A percentile compares a stretch with the other conserved stretches of the same genome.
Conservation (phyloP, 495 filamentous ascomycete genomes). For the Saxispiralis lemnorum region DNA sequence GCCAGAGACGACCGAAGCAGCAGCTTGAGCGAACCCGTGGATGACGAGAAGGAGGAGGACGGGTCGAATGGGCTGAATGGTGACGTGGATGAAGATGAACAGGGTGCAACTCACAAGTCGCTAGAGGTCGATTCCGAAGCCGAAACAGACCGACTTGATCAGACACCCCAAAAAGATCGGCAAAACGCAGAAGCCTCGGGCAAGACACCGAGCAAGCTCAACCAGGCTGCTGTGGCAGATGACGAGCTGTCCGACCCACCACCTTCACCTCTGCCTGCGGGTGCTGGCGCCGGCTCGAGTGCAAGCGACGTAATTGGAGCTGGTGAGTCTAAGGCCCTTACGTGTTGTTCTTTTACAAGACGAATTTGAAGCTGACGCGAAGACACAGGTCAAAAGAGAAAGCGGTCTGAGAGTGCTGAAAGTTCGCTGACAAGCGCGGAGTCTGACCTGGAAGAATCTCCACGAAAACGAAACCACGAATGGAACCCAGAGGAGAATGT, state of each 20-base stretch:
- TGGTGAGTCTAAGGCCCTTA: neutral
- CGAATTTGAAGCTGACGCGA: neutral
- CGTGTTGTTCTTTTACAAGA: neutral
- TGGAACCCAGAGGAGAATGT: conserved; percentile 8
- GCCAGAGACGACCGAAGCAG: conserved; percentile 30
- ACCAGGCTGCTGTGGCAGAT: conserved; percentile 8
- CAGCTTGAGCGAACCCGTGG: conserved; percentile 86
- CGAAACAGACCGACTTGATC: conserved; percentile 85
- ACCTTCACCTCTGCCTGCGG: conserved; percentile 11
- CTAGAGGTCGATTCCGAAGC: conserved; percentile 81
- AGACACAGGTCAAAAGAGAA: conserved; percentile 22
- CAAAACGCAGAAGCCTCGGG: conserved; percentile 13
- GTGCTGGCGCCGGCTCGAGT: conserved; percentile 13
- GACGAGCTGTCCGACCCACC: conserved; percentile 11
- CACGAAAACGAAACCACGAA: conserved; percentile 36
- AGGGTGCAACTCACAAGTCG: conserved; percentile 1
- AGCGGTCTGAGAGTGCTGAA: conserved; percentile 33
- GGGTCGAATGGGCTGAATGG: conserved; percentile 23
- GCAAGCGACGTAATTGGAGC: conserved; percentile 9
- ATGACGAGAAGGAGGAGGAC: conserved; percentile 43
- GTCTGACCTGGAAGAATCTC: conserved; percentile 33
- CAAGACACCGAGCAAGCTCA: conserved; percentile 24
- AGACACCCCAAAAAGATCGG: conserved; percentile 58
- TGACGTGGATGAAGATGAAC: conserved; percentile 19
- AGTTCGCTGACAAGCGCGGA: conserved; percentile 21